Conservation (phyloP, 2,329 filamentous ascomycete species). For the Emmonsiellopsis sp. region DNA sequence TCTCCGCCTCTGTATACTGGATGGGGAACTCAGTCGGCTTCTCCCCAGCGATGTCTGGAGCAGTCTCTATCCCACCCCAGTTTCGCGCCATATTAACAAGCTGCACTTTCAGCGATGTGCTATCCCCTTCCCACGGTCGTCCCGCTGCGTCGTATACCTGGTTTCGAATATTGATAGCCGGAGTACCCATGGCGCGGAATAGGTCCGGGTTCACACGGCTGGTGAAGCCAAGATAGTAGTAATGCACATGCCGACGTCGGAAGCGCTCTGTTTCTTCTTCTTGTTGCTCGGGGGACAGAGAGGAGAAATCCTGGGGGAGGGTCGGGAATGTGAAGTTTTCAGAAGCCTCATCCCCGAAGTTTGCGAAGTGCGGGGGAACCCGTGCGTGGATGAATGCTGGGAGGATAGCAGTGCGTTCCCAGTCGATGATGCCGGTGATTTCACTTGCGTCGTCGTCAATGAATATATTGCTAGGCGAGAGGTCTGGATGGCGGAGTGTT, state of each 20-base stretch:
- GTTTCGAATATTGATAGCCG: background rate
- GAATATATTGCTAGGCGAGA: conserved; percentile 8
- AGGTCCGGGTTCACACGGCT: background rate
- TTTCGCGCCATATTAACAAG: conserved; percentile 5
- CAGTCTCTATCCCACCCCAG: background rate
- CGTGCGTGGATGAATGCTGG: conserved; percentile 26
- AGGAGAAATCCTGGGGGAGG: background rate
- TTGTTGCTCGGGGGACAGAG: background rate
- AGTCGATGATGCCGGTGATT: conserved; percentile 8
- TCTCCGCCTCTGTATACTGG: conserved; percentile 2
- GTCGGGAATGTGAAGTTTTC: background rate
- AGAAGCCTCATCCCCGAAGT: conserved; percentile 18
- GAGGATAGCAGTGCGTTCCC: conserved; percentile 18
- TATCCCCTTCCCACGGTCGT: conserved; percentile 12
- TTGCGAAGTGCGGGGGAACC: conserved; percentile 29
- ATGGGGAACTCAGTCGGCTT: conserved; percentile 6
- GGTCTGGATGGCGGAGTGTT: conserved; percentile 8
- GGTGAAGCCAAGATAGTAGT: conserved; percentile 1
- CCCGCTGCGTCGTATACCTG: conserved; percentile 6
- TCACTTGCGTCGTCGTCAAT: background rate
- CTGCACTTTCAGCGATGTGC: conserved; percentile 7
- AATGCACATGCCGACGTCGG: background rate
- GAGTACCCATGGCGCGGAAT: background rate
- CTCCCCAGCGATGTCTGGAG: background rate
- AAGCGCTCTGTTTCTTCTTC: background rate